A percentile compares a stretch with the other conserved stretches of the same genome.
Conservation (phyloP, 805 yeast genomes). For the Candida caryicola region DNA sequence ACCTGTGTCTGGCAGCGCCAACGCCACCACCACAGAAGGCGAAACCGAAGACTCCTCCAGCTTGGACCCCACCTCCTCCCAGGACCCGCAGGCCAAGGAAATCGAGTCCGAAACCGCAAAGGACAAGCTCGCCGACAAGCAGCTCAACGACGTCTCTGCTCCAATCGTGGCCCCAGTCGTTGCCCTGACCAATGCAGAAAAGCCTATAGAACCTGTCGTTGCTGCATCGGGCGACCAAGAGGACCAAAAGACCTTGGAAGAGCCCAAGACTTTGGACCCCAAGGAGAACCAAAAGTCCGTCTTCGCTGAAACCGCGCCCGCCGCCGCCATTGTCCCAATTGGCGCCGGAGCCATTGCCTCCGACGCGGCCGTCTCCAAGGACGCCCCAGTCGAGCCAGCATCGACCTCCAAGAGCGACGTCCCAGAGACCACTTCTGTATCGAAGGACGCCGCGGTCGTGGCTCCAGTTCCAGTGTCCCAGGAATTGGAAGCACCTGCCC, state of each 20-base stretch:
- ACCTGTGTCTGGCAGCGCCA: constrained; percentile 6
- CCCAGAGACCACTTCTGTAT: background rate
- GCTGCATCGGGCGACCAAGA: background rate
- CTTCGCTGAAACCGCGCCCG: constrained; percentile 10
- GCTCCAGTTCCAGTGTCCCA: background rate
- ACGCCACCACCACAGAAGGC: constrained; percentile 8
- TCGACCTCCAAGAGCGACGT: no score
- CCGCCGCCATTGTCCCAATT: constrained; percentile 7
- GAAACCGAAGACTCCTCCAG: constrained; percentile 6
- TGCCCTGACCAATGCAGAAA: constrained; percentile 5
- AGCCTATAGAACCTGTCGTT: background rate
- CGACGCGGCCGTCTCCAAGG: background rate
- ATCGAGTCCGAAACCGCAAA: constrained; percentile 1
- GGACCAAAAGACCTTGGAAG: background rate
- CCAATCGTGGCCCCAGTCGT: background rate
- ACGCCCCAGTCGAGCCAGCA: background rate
- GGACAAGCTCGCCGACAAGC: background rate
- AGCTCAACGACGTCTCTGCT: background rate
- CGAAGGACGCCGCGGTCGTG: background rate
- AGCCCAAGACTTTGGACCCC: constrained; percentile 9
- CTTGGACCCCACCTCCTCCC: constrained; percentile 3
- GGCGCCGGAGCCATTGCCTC: constrained; percentile 2
- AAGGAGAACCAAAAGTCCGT: constrained; percentile 16
- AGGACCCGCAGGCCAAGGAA: constrained; percentile 1
- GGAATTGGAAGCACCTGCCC: constrained; percentile 3